A percentile compares a stretch with the other conserved stretches of the same genome.
Conservation (phyloP, 2,329 filamentous ascomycete species). For the Cordyceps cicadae region DNA sequence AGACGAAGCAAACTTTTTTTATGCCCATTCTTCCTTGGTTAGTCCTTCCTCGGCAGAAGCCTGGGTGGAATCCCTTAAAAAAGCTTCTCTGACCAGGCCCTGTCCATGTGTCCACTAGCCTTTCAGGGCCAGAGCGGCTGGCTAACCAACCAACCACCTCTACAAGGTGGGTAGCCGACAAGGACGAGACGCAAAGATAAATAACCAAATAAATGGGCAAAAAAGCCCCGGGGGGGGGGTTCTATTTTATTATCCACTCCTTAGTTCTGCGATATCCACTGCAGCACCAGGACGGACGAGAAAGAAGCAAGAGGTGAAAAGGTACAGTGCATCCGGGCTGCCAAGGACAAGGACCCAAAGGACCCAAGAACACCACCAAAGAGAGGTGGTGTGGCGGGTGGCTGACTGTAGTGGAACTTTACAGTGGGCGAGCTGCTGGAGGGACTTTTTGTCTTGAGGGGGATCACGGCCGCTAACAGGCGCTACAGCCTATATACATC, state of each 20-base stretch:
- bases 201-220: no score
- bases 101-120: background rate
- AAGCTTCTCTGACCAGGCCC: background rate
- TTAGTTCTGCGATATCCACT: no score
- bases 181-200: no score
- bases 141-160: background rate
- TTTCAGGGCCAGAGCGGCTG: background rate
- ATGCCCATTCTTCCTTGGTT: background rate
- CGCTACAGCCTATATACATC: background rate
- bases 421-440: background rate
- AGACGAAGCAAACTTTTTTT: background rate
- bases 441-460: background rate
- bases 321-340: no score
- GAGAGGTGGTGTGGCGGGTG: background rate
- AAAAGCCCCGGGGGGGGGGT: no score
- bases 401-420: background rate
- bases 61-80: background rate
- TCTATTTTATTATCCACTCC: no score
- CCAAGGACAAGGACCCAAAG: no score
- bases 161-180: no score
- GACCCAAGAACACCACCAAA: background rate
- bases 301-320: no score
- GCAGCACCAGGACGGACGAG: no score
- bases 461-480: background rate
- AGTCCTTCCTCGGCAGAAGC: background rate